Percentiles rank a stretch among this genome's conserved stretches.
These are phyloP conservation scores for Dichomitus squalens DNA, from an alignment of 1,284 basidiomycete species.

Conservation along the genomic window DNA sequence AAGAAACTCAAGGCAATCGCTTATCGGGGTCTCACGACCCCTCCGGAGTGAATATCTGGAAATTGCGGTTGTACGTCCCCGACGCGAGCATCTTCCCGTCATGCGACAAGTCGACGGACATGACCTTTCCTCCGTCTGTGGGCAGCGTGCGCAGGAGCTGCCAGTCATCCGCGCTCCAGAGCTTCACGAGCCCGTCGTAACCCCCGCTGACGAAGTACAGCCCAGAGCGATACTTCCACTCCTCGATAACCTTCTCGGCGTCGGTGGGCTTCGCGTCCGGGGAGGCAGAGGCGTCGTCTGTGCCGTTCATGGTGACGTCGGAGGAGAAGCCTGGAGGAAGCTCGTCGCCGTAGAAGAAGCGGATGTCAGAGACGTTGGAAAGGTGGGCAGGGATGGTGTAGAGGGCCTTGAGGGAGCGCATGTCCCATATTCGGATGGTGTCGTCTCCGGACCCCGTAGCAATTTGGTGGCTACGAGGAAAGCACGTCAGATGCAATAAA, in stretches of 20 bases:
- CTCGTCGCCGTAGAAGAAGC: slow-evolving; percentile 80
- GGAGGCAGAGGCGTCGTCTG: slow-evolving; percentile 12
- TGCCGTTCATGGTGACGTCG: slow-evolving; percentile 42
- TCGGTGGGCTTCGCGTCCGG: slow-evolving; percentile 23
- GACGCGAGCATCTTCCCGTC: slow-evolving; percentile 87
- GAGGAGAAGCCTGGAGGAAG: slow-evolving; percentile 37
- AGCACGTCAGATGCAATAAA: not conserved
- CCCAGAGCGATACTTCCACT: slow-evolving; percentile 81
- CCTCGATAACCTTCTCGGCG: slow-evolving; percentile 39
- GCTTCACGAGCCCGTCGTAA: slow-evolving; percentile 93
- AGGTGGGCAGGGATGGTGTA: slow-evolving; percentile 97
- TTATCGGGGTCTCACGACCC: slow-evolving; percentile 40
- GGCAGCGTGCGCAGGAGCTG: slow-evolving; percentile 86
- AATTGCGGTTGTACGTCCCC: slow-evolving; percentile 92
- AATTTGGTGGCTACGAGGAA: slow-evolving; percentile 80
- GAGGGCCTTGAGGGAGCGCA: slow-evolving; percentile 88
- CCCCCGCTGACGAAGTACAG: slow-evolving; percentile 93
- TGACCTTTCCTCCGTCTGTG: slow-evolving; percentile 96
- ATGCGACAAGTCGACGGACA: slow-evolving; percentile 90
- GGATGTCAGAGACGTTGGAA: slow-evolving; percentile 92
- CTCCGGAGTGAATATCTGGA: slow-evolving; percentile 86
- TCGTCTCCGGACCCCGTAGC: slow-evolving; percentile 97
- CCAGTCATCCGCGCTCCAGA: slow-evolving; percentile 99
- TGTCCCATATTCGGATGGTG: slow-evolving; percentile 98
- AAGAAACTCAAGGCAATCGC: too few relatives aligned